A percentile compares a stretch with the other conserved stretches of the same genome.
Evolutionary conservation across 805 yeast genomes (phyloP).

Genomic region (Cyberlindnera saturnus): DNA sequence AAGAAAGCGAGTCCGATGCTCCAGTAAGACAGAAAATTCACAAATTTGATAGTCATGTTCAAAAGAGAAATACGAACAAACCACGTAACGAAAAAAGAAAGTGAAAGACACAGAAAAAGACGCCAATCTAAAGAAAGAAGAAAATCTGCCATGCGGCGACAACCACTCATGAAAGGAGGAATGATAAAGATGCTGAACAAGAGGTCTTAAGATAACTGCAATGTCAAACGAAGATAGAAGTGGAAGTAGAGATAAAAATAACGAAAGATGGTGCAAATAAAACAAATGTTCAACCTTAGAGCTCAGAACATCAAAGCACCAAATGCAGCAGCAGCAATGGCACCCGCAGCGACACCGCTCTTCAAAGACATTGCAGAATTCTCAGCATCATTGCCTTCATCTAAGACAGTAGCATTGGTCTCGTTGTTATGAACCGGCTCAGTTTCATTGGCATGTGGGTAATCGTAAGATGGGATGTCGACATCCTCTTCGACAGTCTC

Average conservation of each 20-base stretch:
- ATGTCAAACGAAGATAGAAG: background rate
- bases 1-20: too few relatives aligned
- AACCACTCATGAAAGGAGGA: too few relatives aligned
- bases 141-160: too few relatives aligned
- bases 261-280: background rate
- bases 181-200: too few relatives aligned
- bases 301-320: slow-evolving; percentile 12
- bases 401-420: slow-evolving; percentile 5
- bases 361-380: slow-evolving; percentile 4
- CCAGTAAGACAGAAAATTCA: too few relatives aligned
- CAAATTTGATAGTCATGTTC: too few relatives aligned
- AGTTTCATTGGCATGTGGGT: slow-evolving; percentile 3
- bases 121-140: too few relatives aligned
- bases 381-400: slow-evolving; percentile 6
- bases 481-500: slow-evolving; percentile 2
- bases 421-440: background rate
- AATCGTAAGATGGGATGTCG: slow-evolving; percentile 1
- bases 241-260: background rate
- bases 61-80: too few relatives aligned
- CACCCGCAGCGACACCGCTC: slow-evolving; percentile 1
- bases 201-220: too few relatives aligned
- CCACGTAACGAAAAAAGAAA: too few relatives aligned
- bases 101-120: too few relatives aligned
- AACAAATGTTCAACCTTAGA: slow-evolving; percentile 1
- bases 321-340: slow-evolving; percentile 2